Percentiles rank a stretch among this genome's conserved stretches.
These are phyloP conservation scores for Solanum chmielewskii DNA, from an alignment of 257 asterid genomes.

Conservation along the genomic window DNA sequence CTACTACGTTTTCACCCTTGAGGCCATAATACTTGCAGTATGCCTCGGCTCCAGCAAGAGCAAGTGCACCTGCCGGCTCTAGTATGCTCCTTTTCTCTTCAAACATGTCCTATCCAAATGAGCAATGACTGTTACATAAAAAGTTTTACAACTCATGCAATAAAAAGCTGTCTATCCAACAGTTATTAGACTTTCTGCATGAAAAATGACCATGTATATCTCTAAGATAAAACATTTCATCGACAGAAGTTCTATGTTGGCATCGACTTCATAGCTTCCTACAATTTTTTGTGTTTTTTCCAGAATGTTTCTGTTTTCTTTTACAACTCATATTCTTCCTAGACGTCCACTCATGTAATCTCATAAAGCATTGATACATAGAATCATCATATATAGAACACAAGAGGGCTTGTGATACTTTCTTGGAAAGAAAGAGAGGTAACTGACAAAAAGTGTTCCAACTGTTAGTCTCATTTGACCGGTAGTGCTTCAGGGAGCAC, in stretches of 20 bases:
- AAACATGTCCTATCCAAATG: conserved; percentile 66
- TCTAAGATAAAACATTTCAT: neutral
- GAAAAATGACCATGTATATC: neutral
- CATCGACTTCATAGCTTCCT: neutral
- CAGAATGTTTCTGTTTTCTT: neutral
- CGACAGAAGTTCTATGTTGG: neutral
- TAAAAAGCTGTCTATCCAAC: neutral
- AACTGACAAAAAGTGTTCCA: neutral
- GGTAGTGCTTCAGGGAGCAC: neutral
- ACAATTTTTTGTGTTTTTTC: neutral
- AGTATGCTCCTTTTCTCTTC: conserved; percentile 95
- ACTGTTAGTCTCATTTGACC: neutral
- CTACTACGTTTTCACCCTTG: conserved; percentile 72
- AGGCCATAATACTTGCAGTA: conserved; percentile 81
- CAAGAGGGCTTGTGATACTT: neutral
- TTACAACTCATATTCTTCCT: neutral
- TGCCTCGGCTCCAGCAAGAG: conserved; percentile 95
- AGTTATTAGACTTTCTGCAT: neutral
- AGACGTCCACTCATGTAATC: neutral
- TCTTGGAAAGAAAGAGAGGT: neutral
- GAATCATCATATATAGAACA: neutral
- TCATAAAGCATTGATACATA: neutral
- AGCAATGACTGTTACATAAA: neutral
- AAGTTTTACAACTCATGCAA: neutral
- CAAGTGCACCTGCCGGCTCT: conserved; percentile 99